Conservation (phyloP, 768 basidiomycete species). For the Hemileccinum rubropunctum region DNA sequence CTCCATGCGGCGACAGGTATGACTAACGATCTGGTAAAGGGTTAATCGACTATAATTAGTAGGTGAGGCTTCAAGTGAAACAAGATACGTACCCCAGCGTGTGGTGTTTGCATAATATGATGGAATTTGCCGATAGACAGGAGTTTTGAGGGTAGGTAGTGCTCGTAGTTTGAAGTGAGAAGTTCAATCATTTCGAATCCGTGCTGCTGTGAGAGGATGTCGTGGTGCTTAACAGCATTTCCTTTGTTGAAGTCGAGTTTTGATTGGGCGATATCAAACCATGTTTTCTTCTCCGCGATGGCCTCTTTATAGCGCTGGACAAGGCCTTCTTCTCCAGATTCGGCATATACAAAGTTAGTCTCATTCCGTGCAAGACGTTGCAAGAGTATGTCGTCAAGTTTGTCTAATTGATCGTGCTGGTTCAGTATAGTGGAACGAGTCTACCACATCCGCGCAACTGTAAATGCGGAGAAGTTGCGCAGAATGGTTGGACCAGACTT, state of each 20-base stretch:
- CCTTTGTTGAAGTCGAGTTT: background rate
- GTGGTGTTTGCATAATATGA: no score
- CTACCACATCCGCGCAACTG: no score
- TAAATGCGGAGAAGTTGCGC: no score
- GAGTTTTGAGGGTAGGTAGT: background rate
- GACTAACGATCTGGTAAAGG: no score
- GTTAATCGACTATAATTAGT: no score
- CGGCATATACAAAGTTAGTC: background rate
- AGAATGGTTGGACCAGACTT: background rate
- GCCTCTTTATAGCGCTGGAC: background rate
- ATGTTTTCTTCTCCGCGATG: background rate
- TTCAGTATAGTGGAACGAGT: no score
- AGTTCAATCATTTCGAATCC: background rate
- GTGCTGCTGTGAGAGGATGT: constrained; percentile 1
- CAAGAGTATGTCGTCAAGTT: background rate
- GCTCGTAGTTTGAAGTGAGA: background rate
- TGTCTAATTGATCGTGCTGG: no score
- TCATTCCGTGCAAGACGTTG: background rate
- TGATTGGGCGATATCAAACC: background rate
- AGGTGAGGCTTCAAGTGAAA: no score
- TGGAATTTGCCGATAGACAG: background rate
- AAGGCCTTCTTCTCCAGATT: background rate
- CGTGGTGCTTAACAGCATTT: background rate
- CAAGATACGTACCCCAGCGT: no score
- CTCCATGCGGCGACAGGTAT: no score